phyloP scores from a whole-genome alignment of 2,329 filamentous ascomycete genomes.

The Phaeosphaeriaceae sp. region DNA sequence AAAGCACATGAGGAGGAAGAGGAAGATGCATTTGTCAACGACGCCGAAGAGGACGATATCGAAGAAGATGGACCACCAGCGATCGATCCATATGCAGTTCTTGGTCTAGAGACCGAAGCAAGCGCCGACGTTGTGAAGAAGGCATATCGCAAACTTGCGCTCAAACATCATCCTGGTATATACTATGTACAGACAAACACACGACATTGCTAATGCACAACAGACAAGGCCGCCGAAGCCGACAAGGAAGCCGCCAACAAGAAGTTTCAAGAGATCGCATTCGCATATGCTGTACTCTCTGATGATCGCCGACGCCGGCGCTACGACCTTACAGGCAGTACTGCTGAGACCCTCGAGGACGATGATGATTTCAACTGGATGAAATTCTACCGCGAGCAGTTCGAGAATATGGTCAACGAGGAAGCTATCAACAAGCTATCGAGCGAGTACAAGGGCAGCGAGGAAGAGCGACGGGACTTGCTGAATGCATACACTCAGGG shows the following conservation, averaged over 20 bases:
- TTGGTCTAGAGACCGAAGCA: slow-evolving; percentile 74
- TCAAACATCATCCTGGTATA: slow-evolving; percentile 78
- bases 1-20: slow-evolving; percentile 11
- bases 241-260: slow-evolving; percentile 76
- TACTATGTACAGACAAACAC: slow-evolving; percentile 12
- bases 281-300: slow-evolving; percentile 92
- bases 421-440: slow-evolving; percentile 80
- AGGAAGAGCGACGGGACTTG: slow-evolving; percentile 83
- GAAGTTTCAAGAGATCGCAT: slow-evolving; percentile 88
- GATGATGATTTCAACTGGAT: slow-evolving; percentile 87
- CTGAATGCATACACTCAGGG: slow-evolving; percentile 76
- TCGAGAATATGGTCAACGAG: slow-evolving; percentile 75
- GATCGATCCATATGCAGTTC: slow-evolving; percentile 79
- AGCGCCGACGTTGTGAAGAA: slow-evolving; percentile 83
- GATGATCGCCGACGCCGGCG: slow-evolving; percentile 80
- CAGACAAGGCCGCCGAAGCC: slow-evolving; percentile 78
- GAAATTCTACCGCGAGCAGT: slow-evolving; percentile 88
- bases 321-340: slow-evolving; percentile 91
- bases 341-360: slow-evolving; percentile 76
- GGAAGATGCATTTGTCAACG: slow-evolving; percentile 15
- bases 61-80: slow-evolving; percentile 67
- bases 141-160: slow-evolving; percentile 88
- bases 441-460: slow-evolving; percentile 80
- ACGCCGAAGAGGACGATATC: slow-evolving; percentile 54
- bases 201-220: slow-evolving; percentile 14